Conservation (phyloP, 805 yeast species). For the Candida corydali region DNA sequence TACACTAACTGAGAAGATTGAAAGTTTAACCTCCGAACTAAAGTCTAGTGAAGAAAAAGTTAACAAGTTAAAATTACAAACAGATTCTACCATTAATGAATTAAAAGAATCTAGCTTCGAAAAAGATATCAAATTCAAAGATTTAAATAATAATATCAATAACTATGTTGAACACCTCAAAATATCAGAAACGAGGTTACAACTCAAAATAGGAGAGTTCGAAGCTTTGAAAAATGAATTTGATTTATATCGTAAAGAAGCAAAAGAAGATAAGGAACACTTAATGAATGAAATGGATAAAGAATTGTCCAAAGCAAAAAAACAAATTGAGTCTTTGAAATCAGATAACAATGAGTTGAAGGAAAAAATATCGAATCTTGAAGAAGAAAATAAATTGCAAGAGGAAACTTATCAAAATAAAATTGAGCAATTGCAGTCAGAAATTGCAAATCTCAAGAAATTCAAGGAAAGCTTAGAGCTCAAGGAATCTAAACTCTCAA, state of each 20-base stretch:
- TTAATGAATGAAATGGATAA: not conserved
- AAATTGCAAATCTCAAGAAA: not conserved
- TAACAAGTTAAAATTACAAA: not conserved
- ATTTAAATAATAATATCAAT: not conserved
- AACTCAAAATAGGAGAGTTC: not conserved
- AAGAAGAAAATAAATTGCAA: not conserved
- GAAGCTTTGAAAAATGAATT: not conserved
- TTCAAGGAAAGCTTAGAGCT: not conserved
- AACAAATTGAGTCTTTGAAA: not conserved
- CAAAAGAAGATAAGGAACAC: not conserved
- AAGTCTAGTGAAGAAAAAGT: not conserved
- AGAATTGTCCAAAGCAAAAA: not conserved
- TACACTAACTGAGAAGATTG: not conserved
- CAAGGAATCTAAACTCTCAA: not conserved
- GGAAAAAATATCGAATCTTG: not conserved
- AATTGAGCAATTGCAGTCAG: not conserved
- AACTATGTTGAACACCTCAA: not conserved
- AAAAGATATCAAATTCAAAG: not conserved
- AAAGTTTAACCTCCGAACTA: not conserved
- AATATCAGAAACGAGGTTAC: not conserved
- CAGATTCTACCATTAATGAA: not conserved
- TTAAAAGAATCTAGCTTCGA: not conserved
- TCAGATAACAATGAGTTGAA: not conserved
- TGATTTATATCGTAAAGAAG: not conserved
- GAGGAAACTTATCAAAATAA: not conserved